Conservation (phyloP, 768 basidiomycete genomes). For the Boletus rex-veris region DNA sequence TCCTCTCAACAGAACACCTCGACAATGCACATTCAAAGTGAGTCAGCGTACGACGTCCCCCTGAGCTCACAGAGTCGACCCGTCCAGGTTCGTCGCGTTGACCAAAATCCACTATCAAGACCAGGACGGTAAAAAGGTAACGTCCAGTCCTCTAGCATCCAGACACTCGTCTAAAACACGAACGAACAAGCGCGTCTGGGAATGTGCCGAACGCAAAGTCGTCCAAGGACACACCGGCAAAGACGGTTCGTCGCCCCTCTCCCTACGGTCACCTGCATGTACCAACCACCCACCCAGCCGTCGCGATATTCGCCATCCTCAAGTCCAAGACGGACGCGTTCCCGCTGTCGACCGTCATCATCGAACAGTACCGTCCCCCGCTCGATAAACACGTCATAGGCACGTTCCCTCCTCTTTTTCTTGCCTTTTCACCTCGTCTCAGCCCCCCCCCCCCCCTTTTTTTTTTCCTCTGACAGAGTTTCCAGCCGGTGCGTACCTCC, state of each 20-base stretch:
- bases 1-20: slow-evolving; percentile 52
- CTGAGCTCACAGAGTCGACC: not conserved
- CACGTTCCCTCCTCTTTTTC: slow-evolving; percentile 20
- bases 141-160: not conserved
- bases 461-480: slow-evolving; percentile 38
- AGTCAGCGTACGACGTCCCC: slow-evolving; percentile 11
- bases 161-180: not conserved
- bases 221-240: slow-evolving; percentile 74
- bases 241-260: slow-evolving; percentile 54
- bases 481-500: slow-evolving; percentile 49
- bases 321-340: slow-evolving; percentile 71
- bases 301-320: slow-evolving; percentile 80
- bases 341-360: slow-evolving; percentile 72
- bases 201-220: slow-evolving; percentile 81
- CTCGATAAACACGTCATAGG: slow-evolving; percentile 75
- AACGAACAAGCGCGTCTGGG: slow-evolving; percentile 64
- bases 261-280: not conserved
- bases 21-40: slow-evolving; percentile 57
- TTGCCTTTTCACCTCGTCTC: not conserved
- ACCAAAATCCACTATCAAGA: slow-evolving; percentile 81
- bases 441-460: not conserved
- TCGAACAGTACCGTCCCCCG: slow-evolving; percentile 92
- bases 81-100: slow-evolving; percentile 74
- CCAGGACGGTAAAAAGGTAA: slow-evolving; percentile 69
- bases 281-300: slow-evolving; percentile 46